Evolutionary conservation across 805 yeast species (phyloP).

Genomic region (Zygosaccharomyces kombuchaensis): DNA sequence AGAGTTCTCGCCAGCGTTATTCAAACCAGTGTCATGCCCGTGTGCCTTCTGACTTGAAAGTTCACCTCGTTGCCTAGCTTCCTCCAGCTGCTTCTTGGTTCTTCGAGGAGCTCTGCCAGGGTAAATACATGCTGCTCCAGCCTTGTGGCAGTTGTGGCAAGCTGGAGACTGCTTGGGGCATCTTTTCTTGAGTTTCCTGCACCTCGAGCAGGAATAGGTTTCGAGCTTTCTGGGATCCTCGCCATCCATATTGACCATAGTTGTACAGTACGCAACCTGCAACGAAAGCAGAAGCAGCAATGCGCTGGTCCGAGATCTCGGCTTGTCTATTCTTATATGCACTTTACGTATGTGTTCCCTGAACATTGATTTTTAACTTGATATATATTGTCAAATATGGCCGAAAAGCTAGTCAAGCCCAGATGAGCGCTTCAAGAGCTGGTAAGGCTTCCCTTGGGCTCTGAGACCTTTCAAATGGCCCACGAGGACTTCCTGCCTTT

Average conservation of each 20-base stretch:
- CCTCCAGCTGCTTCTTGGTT: slow-evolving; percentile 31
- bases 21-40: slow-evolving; percentile 1
- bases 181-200: slow-evolving; percentile 47
- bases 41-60: slow-evolving; percentile 13
- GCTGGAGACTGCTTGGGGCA: slow-evolving; percentile 44
- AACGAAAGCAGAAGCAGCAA: neutral
- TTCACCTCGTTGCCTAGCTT: slow-evolving; percentile 27
- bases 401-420: neutral
- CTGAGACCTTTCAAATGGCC: slow-evolving; percentile 18
- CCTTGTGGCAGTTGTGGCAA: slow-evolving; percentile 42
- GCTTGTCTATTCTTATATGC: neutral
- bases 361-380: neutral
- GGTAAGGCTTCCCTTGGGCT: slow-evolving; percentile 19
- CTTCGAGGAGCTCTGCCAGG: slow-evolving; percentile 43
- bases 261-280: neutral
- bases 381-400: neutral
- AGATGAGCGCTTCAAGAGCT: slow-evolving; percentile 10
- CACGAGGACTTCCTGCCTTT: slow-evolving; percentile 20
- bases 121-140: slow-evolving; percentile 40
- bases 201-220: slow-evolving; percentile 42
- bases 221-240: slow-evolving; percentile 11
- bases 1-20: slow-evolving; percentile 5
- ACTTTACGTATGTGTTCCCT: neutral
- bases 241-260: neutral
- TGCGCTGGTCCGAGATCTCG: neutral